Conservation (phyloP, 495 filamentous ascomycete genomes). For the Xeromyces bisporus region DNA sequence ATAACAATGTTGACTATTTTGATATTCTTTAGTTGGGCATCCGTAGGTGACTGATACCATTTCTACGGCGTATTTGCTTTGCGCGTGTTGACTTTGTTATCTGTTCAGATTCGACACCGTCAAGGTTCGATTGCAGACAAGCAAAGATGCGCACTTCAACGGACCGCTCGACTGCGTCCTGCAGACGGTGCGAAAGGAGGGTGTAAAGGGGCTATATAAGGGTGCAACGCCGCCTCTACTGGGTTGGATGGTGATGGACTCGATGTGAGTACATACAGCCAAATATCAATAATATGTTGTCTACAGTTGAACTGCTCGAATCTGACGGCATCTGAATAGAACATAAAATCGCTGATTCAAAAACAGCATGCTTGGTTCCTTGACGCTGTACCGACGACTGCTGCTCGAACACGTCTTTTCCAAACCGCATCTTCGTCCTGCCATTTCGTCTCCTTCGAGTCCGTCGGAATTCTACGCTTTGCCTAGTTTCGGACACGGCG, state of each 20-base stretch:
- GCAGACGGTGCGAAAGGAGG: constrained; percentile 67
- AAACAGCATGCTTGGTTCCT: constrained; percentile 70
- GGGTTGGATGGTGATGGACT: constrained; percentile 99
- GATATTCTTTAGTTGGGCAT: constrained; percentile 38
- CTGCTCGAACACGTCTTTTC: constrained; percentile 67
- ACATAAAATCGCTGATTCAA: background rate
- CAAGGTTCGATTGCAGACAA: constrained; percentile 92
- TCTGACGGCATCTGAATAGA: too few relatives aligned
- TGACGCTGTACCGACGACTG: constrained; percentile 73
- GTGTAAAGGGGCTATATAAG: constrained; percentile 68
- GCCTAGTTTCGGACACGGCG: constrained; percentile 63
- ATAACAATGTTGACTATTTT: background rate
- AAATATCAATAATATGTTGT: background rate
- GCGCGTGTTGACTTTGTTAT: too few relatives aligned
- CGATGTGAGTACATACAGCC: constrained; percentile 32
- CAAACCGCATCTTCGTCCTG: constrained; percentile 26
- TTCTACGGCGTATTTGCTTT: too few relatives aligned
- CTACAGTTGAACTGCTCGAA: too few relatives aligned
- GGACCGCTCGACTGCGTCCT: constrained; percentile 78
- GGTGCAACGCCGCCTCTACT: constrained; percentile 75
- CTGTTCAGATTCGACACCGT: constrained; percentile 66
- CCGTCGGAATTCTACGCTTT: constrained; percentile 30
- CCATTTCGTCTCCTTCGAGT: constrained; percentile 17
- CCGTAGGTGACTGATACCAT: constrained; percentile 34
- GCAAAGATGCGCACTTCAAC: constrained; percentile 52